A percentile compares a stretch with the other conserved stretches of the same genome.
Evolutionary conservation across 345 rosid genomes (phyloP).

Genomic region (Euclidium syriacum): DNA sequence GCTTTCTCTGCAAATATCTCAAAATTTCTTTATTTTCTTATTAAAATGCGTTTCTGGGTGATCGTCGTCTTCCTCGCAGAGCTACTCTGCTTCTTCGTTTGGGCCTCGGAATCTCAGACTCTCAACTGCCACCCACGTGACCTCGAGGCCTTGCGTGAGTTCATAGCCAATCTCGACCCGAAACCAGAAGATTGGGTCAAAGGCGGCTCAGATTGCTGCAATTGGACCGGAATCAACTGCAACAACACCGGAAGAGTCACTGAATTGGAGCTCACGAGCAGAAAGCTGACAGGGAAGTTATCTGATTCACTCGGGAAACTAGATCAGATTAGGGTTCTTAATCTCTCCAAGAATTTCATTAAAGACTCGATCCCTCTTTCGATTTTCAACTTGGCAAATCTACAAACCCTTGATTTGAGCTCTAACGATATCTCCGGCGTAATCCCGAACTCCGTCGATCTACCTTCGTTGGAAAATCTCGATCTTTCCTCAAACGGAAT

Average conservation of each 20-base stretch:
- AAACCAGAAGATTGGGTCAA: slow-evolving; percentile 39
- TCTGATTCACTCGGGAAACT: slow-evolving; percentile 44
- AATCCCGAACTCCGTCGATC: slow-evolving; percentile 36
- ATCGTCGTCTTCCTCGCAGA: slow-evolving; percentile 33
- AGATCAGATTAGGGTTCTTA: slow-evolving; percentile 44
- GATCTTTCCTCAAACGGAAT: slow-evolving; percentile 47
- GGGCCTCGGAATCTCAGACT: slow-evolving; percentile 33
- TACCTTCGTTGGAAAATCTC: slow-evolving; percentile 41
- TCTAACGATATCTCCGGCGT: slow-evolving; percentile 44
- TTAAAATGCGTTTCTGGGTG: slow-evolving; percentile 48
- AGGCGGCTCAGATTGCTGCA: slow-evolving; percentile 43
- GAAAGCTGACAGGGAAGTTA: slow-evolving; percentile 42
- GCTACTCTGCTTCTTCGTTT: slow-evolving; percentile 30
- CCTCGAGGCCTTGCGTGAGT: slow-evolving; percentile 41
- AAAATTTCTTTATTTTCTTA: too few species aligned
- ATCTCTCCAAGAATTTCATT: slow-evolving; percentile 55
- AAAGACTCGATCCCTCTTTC: slow-evolving; percentile 44
- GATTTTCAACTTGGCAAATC: slow-evolving; percentile 37
- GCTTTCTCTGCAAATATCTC: too few species aligned
- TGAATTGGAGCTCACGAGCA: slow-evolving; percentile 34
- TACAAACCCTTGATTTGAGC: slow-evolving; percentile 55
- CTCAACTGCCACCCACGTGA: slow-evolving; percentile 48
- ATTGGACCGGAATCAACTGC: slow-evolving; percentile 60
- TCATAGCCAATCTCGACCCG: slow-evolving; percentile 34
- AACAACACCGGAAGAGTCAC: slow-evolving; percentile 36